phyloP scores from a whole-genome alignment of 2,329 filamentous ascomycete species.

The Juglanconis sp. region DNA sequence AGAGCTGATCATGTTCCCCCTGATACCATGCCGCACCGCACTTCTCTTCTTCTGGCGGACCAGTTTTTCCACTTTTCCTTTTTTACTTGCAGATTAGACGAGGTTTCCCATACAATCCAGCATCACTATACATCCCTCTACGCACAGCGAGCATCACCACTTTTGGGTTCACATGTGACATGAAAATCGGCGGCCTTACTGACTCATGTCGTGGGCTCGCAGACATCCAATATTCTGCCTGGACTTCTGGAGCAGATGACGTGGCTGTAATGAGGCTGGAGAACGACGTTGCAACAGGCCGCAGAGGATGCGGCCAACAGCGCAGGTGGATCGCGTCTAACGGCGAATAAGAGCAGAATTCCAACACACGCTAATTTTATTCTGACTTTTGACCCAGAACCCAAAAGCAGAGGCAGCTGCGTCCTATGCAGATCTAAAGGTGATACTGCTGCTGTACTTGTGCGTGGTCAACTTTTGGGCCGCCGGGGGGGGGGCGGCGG shows the following conservation, averaged over 20 bases:
- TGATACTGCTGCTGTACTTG: not conserved
- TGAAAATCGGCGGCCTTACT: not conserved
- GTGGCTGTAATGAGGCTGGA: constrained; percentile 12
- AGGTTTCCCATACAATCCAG: not conserved
- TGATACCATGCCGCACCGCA: not conserved
- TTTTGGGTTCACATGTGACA: not conserved
- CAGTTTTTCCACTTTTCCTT: not conserved
- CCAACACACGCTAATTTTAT: not conserved
- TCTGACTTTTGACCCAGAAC: not conserved
- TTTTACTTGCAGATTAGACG: not conserved
- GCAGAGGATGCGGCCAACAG: constrained; percentile 1
- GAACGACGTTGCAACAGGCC: constrained; percentile 2
- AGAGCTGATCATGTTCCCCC: not conserved
- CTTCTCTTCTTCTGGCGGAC: not conserved
- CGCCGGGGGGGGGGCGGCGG: not conserved
- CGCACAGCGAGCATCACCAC: no score
- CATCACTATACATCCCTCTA: not conserved
- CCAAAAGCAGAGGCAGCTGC: not conserved
- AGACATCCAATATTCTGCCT: not conserved
- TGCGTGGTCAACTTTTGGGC: not conserved
- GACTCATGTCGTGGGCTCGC: not conserved
- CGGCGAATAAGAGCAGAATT: not conserved
- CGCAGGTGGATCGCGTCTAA: not conserved
- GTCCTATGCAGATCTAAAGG: not conserved
- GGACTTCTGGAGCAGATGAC: not conserved